A percentile compares a stretch with the other conserved stretches of the same genome.
These are phyloP conservation scores for Eimeria necatrix DNA, from an alignment of 169 alveolate genomes.

Conservation along the genomic window DNA sequence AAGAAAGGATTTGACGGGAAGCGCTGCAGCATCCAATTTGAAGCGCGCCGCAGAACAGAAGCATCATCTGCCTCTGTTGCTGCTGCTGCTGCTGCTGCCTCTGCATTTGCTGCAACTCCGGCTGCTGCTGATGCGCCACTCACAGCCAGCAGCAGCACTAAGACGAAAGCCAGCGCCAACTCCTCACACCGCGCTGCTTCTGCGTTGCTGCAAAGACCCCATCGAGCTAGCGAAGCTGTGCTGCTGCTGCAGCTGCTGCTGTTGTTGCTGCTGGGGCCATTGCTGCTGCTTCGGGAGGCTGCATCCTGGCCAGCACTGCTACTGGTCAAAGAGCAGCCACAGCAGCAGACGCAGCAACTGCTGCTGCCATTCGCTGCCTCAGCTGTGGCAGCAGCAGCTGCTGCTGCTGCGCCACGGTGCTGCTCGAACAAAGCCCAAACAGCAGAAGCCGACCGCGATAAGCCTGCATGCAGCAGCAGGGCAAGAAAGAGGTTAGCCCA, in stretches of 20 bases:
- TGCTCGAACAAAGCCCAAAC: background rate
- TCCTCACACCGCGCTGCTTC: slow-evolving; percentile 66
- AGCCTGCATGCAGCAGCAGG: slow-evolving; percentile 50
- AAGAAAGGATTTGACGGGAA: slow-evolving; percentile 62
- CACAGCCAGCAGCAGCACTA: slow-evolving; percentile 55
- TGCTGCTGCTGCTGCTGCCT: background rate
- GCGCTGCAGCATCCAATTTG: slow-evolving; percentile 12
- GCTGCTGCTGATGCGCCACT: background rate
- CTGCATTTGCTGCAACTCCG: background rate
- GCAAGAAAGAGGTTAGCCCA: slow-evolving; percentile 47
- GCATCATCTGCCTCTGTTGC: background rate
- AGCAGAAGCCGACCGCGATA: slow-evolving; percentile 26
- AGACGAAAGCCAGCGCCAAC: slow-evolving; percentile 34
- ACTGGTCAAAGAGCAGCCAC: slow-evolving; percentile 21
- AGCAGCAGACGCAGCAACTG: slow-evolving; percentile 25
- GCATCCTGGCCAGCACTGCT: background rate
- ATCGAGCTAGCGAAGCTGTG: background rate
- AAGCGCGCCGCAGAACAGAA: slow-evolving; percentile 35
- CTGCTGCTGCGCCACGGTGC: slow-evolving; percentile 40
- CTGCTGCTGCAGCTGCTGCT: slow-evolving; percentile 11
- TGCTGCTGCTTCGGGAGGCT: background rate
- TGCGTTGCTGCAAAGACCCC: slow-evolving; percentile 44
- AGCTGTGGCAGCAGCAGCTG: background rate
- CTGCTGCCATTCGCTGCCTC: slow-evolving; percentile 37
- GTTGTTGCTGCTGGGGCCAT: background rate